phyloP scores from a whole-genome alignment of 345 rosid species.

The Murraya koenigii region DNA sequence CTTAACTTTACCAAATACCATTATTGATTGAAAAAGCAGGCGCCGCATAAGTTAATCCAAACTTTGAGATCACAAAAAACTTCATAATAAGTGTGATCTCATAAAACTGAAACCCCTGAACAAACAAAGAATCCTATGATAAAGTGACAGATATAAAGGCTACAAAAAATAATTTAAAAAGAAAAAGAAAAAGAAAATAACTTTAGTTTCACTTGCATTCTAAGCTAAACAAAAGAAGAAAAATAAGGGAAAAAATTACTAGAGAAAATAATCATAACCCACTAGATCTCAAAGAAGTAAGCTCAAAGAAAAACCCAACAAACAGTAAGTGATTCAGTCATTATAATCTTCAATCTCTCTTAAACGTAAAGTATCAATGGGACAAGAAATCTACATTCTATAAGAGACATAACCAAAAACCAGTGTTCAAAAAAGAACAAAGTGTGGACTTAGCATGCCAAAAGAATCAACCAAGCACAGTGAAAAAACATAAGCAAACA shows the following conservation, averaged over 20 bases:
- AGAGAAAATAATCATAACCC: constrained; percentile 45
- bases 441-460: constrained; percentile 17
- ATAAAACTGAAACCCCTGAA: constrained; percentile 25
- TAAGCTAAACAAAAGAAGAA: constrained; percentile 42
- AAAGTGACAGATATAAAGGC: constrained; percentile 38
- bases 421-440: constrained; percentile 27
- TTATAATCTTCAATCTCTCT: constrained; percentile 23
- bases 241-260: constrained; percentile 20
- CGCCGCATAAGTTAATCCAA: constrained; percentile 24
- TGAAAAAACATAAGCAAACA: constrained; percentile 27
- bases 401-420: constrained; percentile 8
- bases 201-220: constrained; percentile 74
- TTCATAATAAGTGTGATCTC: constrained; percentile 25
- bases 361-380: constrained; percentile 31
- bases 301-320: constrained; percentile 35
- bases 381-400: constrained; percentile 14
- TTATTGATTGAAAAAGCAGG: constrained; percentile 28
- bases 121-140: constrained; percentile 29
- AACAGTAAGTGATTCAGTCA: constrained; percentile 36
- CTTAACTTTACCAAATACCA: constrained; percentile 24
- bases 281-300: constrained; percentile 55
- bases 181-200: constrained; percentile 20
- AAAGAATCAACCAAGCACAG: constrained; percentile 27
- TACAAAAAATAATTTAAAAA: constrained; percentile 24
- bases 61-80: constrained; percentile 32